Evolutionary conservation across 2,329 filamentous ascomycete genomes (phyloP).

Genomic region (Furcasterigmium furcatum): DNA sequence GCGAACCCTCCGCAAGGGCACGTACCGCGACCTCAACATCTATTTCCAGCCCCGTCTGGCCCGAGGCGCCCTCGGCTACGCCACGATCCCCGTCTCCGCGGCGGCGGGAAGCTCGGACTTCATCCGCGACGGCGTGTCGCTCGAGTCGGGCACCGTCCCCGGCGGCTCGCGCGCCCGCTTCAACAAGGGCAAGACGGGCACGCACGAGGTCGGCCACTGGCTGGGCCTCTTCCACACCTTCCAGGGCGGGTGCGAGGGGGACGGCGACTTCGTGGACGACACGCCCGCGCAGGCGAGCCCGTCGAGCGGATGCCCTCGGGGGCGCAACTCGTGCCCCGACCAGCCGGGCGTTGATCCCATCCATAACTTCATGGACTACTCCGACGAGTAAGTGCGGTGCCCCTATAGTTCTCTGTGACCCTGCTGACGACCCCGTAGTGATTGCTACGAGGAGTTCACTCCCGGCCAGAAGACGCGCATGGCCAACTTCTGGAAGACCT

Average conservation of each 20-base stretch:
- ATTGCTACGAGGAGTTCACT: constrained; percentile 42
- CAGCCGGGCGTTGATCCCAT: constrained; percentile 28
- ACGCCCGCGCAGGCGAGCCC: constrained; percentile 33
- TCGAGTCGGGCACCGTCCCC: not conserved
- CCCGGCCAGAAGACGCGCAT: constrained; percentile 28
- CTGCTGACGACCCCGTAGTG: constrained; percentile 13
- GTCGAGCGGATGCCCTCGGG: constrained; percentile 29
- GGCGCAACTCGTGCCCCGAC: constrained; percentile 29
- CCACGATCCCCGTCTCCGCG: not conserved
- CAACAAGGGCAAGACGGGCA: constrained; percentile 26
- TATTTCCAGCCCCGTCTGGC: not conserved
- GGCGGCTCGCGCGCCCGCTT: not conserved
- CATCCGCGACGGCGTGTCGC: not conserved
- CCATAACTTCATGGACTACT: constrained; percentile 38
- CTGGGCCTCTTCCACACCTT: constrained; percentile 1
- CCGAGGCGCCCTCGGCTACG: not conserved
- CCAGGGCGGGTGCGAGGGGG: constrained; percentile 32
- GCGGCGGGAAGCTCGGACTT: not conserved
- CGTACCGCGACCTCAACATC: constrained; percentile 17
- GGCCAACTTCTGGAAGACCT: constrained; percentile 21
- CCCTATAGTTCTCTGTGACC: constrained; percentile 12
- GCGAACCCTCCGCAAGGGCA: constrained; percentile 37
- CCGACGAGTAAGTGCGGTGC: constrained; percentile 31
- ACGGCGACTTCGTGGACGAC: constrained; percentile 36
- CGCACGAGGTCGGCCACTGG: constrained; percentile 6